phyloP scores from a whole-genome alignment of 495 filamentous ascomycete genomes.

The Usnea hakonensis region DNA sequence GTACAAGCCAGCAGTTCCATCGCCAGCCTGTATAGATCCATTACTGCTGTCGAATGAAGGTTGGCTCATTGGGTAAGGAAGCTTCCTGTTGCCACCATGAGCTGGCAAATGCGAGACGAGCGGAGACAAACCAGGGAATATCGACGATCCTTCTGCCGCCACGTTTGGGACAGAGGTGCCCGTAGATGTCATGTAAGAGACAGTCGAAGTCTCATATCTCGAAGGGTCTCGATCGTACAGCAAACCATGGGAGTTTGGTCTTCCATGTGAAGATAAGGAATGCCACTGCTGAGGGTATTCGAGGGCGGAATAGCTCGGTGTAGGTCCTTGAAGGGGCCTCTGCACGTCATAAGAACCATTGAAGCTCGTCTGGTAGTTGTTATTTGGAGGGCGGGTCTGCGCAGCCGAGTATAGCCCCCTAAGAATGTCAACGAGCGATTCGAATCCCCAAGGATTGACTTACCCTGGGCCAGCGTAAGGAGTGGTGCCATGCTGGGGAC shows the following conservation, averaged over 20 bases:
- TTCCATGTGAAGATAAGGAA: conserved; percentile 7
- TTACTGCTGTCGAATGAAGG: conserved; percentile 8
- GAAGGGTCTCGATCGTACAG: conserved; percentile 12
- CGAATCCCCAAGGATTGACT: neutral
- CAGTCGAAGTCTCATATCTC: conserved; percentile 13
- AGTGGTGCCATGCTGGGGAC: neutral
- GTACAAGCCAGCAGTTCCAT: neutral
- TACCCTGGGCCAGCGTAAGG: neutral
- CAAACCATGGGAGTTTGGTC: neutral
- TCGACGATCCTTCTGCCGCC: conserved; percentile 1
- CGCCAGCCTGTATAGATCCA: neutral
- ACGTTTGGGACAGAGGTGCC: conserved; percentile 1
- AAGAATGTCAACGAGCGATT: conserved; percentile 1
- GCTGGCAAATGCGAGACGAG: conserved; percentile 19
- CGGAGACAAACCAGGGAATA: conserved; percentile 23
- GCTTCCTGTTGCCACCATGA: conserved; percentile 28
- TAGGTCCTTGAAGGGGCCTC: conserved; percentile 12
- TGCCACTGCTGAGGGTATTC: conserved; percentile 18
- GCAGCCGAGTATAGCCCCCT: neutral
- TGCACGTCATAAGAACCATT: conserved; percentile 13
- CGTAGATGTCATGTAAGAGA: conserved; percentile 9
- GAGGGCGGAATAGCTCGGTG: neutral
- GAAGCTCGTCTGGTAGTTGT: neutral
- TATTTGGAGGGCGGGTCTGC: neutral
- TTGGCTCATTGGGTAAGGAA: conserved; percentile 31